phyloP scores from a whole-genome alignment of 2,329 filamentous ascomycete species.

The Diaporthe capsici region DNA sequence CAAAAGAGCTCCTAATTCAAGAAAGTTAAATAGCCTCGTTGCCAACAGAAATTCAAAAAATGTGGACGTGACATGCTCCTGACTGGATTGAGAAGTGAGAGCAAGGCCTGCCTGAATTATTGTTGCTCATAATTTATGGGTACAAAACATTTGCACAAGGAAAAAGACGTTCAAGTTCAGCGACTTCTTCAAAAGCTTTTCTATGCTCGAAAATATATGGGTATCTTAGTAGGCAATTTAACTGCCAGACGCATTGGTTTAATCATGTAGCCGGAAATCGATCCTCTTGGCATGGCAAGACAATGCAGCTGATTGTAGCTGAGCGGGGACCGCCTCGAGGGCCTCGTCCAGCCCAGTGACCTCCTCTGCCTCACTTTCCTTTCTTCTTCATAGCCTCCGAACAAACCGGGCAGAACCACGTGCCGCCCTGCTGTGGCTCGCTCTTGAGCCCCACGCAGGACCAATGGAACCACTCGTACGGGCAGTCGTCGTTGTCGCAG shows the following conservation, averaged over 20 bases:
- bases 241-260: background rate
- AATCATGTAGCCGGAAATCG: background rate
- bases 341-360: too few relatives aligned
- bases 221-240: conserved; percentile 27
- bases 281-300: background rate
- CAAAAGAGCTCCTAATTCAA: conserved; percentile 40
- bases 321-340: background rate
- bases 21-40: conserved; percentile 31
- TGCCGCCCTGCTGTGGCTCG: conserved; percentile 70
- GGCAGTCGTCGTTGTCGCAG: conserved; percentile 86
- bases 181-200: background rate
- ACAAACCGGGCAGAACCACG: conserved; percentile 77
- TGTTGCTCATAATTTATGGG: background rate
- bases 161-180: background rate
- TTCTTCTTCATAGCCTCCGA: conserved; percentile 66
- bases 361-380: conserved; percentile 42
- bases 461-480: conserved; percentile 92
- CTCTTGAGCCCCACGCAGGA: conserved; percentile 78
- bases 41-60: too few relatives aligned
- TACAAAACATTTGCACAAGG: too few relatives aligned
- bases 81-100: background rate
- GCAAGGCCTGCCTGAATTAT: background rate
- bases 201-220: background rate
- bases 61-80: background rate
- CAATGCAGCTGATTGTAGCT: background rate